Conservation (phyloP, 768 basidiomycete genomes). For the Termitomyces titanicus region DNA sequence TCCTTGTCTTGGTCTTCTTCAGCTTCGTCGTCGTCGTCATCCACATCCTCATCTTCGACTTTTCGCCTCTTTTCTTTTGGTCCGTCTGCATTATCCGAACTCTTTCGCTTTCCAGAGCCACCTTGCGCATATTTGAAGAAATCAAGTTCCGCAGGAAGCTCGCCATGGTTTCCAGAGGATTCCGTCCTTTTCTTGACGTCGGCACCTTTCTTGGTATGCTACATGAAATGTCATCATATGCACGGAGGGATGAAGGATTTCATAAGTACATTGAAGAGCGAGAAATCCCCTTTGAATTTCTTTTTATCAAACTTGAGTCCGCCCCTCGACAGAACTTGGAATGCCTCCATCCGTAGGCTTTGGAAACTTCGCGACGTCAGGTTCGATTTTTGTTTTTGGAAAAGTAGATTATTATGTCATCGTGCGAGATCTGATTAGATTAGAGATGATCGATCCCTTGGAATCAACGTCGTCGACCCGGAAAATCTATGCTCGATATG, state of each 20-base stretch:
- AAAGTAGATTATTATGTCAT: background rate
- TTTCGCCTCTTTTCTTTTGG: slow-evolving; percentile 32
- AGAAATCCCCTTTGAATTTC: slow-evolving; percentile 64
- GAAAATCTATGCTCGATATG: no score
- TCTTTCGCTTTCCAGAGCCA: slow-evolving; percentile 50
- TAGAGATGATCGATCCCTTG: no score
- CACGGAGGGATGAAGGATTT: background rate
- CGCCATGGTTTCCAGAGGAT: slow-evolving; percentile 28
- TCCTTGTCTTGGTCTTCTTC: slow-evolving; percentile 16
- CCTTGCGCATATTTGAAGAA: slow-evolving; percentile 87
- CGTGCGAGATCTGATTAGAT: slow-evolving; percentile 7
- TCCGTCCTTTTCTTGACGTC: slow-evolving; percentile 10
- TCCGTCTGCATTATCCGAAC: slow-evolving; percentile 13
- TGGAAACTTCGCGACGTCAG: background rate
- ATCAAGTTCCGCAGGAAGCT: slow-evolving; percentile 77
- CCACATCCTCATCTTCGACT: slow-evolving; percentile 26
- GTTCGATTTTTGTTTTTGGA: background rate
- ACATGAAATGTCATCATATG: slow-evolving; percentile 4
- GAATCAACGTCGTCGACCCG: no score
- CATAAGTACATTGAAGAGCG: slow-evolving; percentile 63
- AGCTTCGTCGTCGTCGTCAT: slow-evolving; percentile 19
- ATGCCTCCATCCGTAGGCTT: slow-evolving; percentile 67
- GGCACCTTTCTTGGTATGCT: slow-evolving; percentile 15
- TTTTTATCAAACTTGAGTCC: slow-evolving; percentile 79
- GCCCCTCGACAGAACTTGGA: slow-evolving; percentile 85